Base-by-base conservation (phyloP, 768 basidiomycete genomes). In the Russula sp. region DNA sequence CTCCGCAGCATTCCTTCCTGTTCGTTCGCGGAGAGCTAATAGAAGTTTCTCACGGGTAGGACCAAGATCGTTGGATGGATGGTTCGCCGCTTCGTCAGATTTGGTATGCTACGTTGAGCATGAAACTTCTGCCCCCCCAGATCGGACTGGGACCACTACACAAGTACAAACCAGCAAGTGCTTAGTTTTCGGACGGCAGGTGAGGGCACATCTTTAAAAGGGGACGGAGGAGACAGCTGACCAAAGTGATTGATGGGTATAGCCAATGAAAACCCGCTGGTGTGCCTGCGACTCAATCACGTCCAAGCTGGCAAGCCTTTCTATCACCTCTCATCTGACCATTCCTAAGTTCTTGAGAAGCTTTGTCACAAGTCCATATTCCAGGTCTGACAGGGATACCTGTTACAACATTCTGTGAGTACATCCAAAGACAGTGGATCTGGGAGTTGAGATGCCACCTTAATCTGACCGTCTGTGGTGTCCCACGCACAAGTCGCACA, bases 401-500 rank as follows among this genome's bases (percentile, higher is more conserved):
- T 93, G 90, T 61, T 87, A 87, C 0, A 88, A 88, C 83, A 68
- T 92, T 91, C 68, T 94, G 94, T 45, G 95, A 75, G 72, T 91
- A 94, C 44, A 94, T 91, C 91, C 92, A 68, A 14, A 13, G n/a
- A 52, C 37, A 55, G 14, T 37, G 48, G 45, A 47, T 37, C 22
- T 40, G 37, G 6, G 54, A 31, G 32, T 39, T 22, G 34, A 44
- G 48, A 48, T 37, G 71, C 64, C 65, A 83, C 91, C 81, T 95
- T 95, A 68, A 95, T 89, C 71, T 94, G 84, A 6, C 94, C 92
- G 68, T 95, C 92, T 13, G 91, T 88, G n/a, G 90, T 94, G 51
- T 95, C 78, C 47, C 93, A 80, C 55, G 94, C 22, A 77, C 61
- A 92, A 81, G 69, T 91, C 93, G 76, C 92, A 95, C 1, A 86